Base-by-base conservation (phyloP, 2,329 filamentous ascomycete genomes). In the Fusarium sp. region DNA sequence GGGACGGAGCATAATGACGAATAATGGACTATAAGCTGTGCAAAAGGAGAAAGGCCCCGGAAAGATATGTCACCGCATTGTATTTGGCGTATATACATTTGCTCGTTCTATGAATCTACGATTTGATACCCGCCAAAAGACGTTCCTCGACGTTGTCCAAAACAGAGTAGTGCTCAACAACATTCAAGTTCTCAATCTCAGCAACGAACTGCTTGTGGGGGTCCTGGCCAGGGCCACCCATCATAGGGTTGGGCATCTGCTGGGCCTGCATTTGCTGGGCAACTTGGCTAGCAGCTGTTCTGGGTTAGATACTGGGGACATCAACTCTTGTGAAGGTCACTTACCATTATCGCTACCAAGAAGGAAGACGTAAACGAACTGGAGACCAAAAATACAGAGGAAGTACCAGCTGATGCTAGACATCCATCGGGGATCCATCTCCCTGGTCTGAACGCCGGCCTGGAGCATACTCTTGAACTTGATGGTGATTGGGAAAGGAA, bases 391-490 rank as follows among this genome's bases (percentile, higher is more conserved):
- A 70, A 99, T 90, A 77, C 97, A 98, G 72, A 99, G 84, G 79
- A 99, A 98, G 84, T 99, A 99, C 94, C 96, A 99, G 65, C 94
- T 97, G 80, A 99, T 90, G 81, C 94, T 97, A 1, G 94, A 98
- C 82, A 99, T 97, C 96, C 96, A 99, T 81, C 95, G 89, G 13
- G 97, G 96, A 78, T 99, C 97, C 83, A 99, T 91, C 79, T 99
- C 96, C 77, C 91, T 92, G 27, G 97, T 99, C 70, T 94, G 94
- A 46, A 99, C 95, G 75, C 96, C 96, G 44, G 95, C 95, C 83
- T 99, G 96, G 56, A 99, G 87, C 96, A 99, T 99, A 74, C 94
- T 96, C 87, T 99, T 99, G 88, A 99, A 99, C 80, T 97, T 97
- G 81, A 98, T 94, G 32, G 96, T 99, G 72, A 99, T 87, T 6